Evolutionary conservation across 495 filamentous ascomycete genomes (phyloP).

Genomic region (Penicillium daleae): DNA sequence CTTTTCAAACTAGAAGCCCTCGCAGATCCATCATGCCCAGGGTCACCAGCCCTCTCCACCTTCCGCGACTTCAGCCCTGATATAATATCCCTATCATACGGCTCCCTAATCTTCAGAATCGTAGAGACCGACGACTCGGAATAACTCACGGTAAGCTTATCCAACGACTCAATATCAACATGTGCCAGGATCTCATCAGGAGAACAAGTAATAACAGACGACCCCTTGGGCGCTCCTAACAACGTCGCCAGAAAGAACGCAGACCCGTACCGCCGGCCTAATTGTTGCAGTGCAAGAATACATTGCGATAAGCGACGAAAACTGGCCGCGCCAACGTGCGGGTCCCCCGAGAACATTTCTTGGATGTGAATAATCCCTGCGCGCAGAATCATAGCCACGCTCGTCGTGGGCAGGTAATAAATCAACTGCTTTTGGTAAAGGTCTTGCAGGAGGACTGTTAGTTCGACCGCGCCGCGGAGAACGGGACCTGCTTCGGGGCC

Average conservation of each 20-base stretch:
- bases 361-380: constrained; percentile 19
- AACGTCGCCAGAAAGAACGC: constrained; percentile 15
- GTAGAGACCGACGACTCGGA: background rate
- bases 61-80: constrained; percentile 12
- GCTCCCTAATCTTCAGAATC: constrained; percentile 18
- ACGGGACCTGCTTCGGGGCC: background rate
- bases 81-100: constrained; percentile 21
- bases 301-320: constrained; percentile 8
- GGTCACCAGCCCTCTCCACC: background rate
- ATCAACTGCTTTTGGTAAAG: constrained; percentile 14
- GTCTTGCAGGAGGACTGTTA: constrained; percentile 13
- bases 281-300: constrained; percentile 12
- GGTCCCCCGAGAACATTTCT: constrained; percentile 9
- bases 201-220: background rate
- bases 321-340: background rate
- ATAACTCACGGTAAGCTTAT: constrained; percentile 8
- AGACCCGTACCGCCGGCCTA: constrained; percentile 11
- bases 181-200: constrained; percentile 11
- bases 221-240: background rate
- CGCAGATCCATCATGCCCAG: background rate
- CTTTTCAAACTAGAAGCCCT: background rate
- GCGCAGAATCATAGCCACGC: constrained; percentile 17
- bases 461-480: constrained; percentile 11
- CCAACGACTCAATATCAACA: constrained; percentile 18
- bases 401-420: constrained; percentile 16